These are phyloP conservation scores for Diplodia mutila DNA, from an alignment of 2,329 filamentous ascomycete species.

Conservation along the genomic window DNA sequence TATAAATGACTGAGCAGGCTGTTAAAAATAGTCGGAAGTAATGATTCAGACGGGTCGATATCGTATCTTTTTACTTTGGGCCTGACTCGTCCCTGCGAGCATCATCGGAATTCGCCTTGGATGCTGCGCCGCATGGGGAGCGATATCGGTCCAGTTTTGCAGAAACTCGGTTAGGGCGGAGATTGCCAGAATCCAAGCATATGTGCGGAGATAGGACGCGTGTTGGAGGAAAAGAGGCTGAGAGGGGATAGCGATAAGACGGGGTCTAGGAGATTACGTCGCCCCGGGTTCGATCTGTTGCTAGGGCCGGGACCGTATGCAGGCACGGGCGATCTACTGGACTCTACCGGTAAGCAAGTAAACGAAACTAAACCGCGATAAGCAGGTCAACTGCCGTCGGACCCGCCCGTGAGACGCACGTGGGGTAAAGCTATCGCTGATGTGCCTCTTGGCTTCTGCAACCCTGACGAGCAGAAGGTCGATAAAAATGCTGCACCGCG, in stretches of 20 bases:
- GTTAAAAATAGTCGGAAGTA: neutral
- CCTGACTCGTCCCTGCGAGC: constrained; percentile 6
- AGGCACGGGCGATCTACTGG: constrained; percentile 20
- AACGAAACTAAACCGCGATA: constrained; percentile 14
- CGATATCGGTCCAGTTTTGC: neutral
- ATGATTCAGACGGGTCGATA: neutral
- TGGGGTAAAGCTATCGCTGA: constrained; percentile 11
- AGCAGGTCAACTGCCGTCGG: constrained; percentile 11
- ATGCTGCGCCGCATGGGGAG: neutral
- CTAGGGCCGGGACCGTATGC: neutral
- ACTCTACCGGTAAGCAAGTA: too few relatives aligned
- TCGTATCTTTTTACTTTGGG: neutral
- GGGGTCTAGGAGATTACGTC: constrained; percentile 6
- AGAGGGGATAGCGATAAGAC: constrained; percentile 1
- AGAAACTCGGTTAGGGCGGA: neutral
- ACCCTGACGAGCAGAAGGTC: neutral
- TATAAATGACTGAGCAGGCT: neutral
- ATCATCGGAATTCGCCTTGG: neutral
- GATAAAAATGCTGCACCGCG: constrained; percentile 2
- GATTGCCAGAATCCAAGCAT: neutral
- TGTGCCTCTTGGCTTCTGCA: neutral
- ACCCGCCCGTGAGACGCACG: neutral
- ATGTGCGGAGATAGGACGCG: neutral
- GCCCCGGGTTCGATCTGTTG: neutral
- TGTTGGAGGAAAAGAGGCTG: neutral